These are phyloP conservation scores for Calonectria hongkongensis DNA, from an alignment of 2,329 filamentous ascomycete genomes.

Conservation along the genomic window DNA sequence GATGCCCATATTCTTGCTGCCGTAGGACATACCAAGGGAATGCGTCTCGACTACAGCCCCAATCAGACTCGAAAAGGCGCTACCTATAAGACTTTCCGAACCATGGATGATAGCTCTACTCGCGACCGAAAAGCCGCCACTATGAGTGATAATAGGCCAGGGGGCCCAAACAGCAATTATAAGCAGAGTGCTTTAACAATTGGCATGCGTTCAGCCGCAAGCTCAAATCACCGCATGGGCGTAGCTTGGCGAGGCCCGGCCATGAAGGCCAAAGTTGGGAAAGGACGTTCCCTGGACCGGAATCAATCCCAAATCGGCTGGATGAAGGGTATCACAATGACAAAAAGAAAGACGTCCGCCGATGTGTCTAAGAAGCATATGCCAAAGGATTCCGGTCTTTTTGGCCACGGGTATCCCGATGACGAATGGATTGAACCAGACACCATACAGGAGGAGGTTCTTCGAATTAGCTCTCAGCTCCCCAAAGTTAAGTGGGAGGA, in stretches of 20 bases:
- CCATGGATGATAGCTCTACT: constrained; percentile 76
- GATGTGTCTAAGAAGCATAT: constrained; percentile 65
- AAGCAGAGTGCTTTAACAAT: constrained; percentile 67
- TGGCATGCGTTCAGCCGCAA: constrained; percentile 63
- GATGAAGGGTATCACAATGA: constrained; percentile 82
- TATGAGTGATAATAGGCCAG: constrained; percentile 76
- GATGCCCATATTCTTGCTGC: constrained; percentile 77
- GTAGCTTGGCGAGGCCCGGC: constrained; percentile 73
- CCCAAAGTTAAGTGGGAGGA: constrained; percentile 80
- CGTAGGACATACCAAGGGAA: constrained; percentile 84
- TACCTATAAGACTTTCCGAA: constrained; percentile 88
- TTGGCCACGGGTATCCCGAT: constrained; percentile 71
- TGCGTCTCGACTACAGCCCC: constrained; percentile 77
- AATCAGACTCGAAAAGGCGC: constrained; percentile 89
- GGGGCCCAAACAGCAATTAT: constrained; percentile 63
- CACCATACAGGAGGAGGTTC: constrained; percentile 78
- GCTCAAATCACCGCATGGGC: constrained; percentile 55
- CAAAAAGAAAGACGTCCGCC: constrained; percentile 69
- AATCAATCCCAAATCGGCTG: constrained; percentile 78
- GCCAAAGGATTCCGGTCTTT: constrained; percentile 71
- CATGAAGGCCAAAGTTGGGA: constrained; percentile 73
- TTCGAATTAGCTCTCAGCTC: constrained; percentile 77
- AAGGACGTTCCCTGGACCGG: constrained; percentile 65
- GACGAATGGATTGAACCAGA: constrained; percentile 78
- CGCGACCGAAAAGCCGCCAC: constrained; percentile 76